Evolutionary conservation across 2,329 filamentous ascomycete species (phyloP).

Genomic region (Aspergillus udagawae): DNA sequence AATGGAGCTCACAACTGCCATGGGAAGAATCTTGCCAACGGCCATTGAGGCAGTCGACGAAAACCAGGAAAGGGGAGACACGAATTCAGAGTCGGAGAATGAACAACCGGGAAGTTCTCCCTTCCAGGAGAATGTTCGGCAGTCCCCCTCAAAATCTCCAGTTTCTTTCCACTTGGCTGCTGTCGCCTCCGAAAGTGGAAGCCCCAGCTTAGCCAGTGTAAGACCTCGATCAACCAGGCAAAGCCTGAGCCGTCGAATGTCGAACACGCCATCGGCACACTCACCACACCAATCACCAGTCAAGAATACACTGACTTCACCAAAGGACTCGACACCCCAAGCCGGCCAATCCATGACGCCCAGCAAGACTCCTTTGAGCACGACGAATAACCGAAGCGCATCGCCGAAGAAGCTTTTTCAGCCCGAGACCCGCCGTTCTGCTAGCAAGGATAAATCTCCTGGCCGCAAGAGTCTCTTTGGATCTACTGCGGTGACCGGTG

Average conservation of each 20-base stretch:
- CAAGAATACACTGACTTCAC: conserved; percentile 35
- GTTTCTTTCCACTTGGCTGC: conserved; percentile 32
- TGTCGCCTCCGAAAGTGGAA: conserved; percentile 48
- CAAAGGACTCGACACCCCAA: conserved; percentile 44
- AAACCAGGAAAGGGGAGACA: conserved; percentile 51
- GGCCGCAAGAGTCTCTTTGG: conserved; percentile 49
- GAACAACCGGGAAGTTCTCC: conserved; percentile 45
- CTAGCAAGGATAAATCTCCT: conserved; percentile 35
- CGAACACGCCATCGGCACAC: conserved; percentile 41
- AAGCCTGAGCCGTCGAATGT: conserved; percentile 44
- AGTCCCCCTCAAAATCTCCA: conserved; percentile 27
- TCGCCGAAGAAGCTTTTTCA: conserved; percentile 49
- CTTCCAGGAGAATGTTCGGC: conserved; percentile 36
- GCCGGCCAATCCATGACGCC: conserved; percentile 45
- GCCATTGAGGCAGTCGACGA: conserved; percentile 39
- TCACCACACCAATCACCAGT: conserved; percentile 37
- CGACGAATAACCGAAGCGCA: conserved; percentile 42
- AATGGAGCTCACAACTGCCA: conserved; percentile 65
- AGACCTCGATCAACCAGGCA: conserved; percentile 43
- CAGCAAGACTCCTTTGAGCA: conserved; percentile 48
- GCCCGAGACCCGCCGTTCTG: conserved; percentile 38
- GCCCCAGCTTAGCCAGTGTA: conserved; percentile 54
- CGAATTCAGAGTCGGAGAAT: conserved; percentile 57
- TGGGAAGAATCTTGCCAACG: conserved; percentile 58
- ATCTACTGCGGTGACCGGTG: conserved; percentile 51